Percentiles rank a stretch among this genome's conserved stretches.
Conservation (phyloP, 805 yeast genomes). For the Vanderwaltozyma tropicalis region DNA sequence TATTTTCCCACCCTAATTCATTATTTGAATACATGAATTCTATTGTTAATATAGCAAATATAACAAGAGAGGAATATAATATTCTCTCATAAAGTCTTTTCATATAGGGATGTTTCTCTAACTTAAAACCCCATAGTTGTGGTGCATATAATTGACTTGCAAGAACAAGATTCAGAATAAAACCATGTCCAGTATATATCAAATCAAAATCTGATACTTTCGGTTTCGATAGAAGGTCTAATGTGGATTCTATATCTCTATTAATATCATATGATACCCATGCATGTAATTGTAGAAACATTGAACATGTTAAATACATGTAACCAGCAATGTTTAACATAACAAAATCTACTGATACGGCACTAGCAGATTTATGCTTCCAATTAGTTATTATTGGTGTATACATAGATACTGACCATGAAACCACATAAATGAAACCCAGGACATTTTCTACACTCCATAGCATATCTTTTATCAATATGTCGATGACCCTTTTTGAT, state of each 20-base stretch:
- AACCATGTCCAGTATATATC: constrained; percentile 39
- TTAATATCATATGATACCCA: constrained; percentile 12
- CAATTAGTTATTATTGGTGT: constrained; percentile 38
- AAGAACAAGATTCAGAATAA: constrained; percentile 31
- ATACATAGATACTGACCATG: constrained; percentile 42
- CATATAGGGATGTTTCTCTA: constrained; percentile 16
- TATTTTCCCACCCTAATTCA: constrained; percentile 13
- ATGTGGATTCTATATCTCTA: constrained; percentile 1
- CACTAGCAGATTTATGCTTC: constrained; percentile 34
- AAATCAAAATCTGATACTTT: constrained; percentile 36
- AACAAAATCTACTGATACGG: constrained; percentile 40
- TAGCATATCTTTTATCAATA: too few relatives aligned
- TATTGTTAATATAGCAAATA: constrained; percentile 9
- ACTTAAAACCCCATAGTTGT: constrained; percentile 29
- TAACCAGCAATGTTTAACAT: constrained; percentile 40
- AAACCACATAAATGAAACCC: constrained; percentile 31
- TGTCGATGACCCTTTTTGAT: too few relatives aligned
- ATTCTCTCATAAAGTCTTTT: constrained; percentile 16
- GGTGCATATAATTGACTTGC: constrained; percentile 32
- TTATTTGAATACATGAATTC: constrained; percentile 8
- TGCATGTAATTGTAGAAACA: constrained; percentile 33
- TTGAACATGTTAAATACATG: constrained; percentile 33
- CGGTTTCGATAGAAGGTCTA: constrained; percentile 22
- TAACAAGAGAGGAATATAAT: constrained; percentile 8
- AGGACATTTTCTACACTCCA: constrained; percentile 20